These are phyloP conservation scores for Phlebiopsis flavidoalba DNA, from an alignment of 768 basidiomycete genomes.

Conservation along the genomic window DNA sequence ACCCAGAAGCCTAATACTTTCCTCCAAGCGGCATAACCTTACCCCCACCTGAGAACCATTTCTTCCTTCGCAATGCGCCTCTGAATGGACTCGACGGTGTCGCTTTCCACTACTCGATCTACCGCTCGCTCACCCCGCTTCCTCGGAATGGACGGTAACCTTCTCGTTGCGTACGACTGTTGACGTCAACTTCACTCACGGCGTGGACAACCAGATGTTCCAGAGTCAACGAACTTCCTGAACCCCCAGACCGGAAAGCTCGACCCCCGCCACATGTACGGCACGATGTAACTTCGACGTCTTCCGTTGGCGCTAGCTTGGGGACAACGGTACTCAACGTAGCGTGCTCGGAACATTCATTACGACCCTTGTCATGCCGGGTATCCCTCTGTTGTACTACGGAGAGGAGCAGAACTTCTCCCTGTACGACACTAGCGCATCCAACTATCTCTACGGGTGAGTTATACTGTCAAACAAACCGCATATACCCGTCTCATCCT, in stretches of 20 bases:
- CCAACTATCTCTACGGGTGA: constrained; percentile 89
- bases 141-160: constrained; percentile 94
- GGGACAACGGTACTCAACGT: constrained; percentile 77
- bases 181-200: constrained; percentile 73
- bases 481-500: neutral
- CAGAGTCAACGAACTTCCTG: constrained; percentile 81
- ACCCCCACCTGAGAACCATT: constrained; percentile 58
- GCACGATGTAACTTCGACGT: constrained; percentile 94
- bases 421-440: constrained; percentile 78
- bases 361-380: constrained; percentile 78
- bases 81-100: constrained; percentile 66
- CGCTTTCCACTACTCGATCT: constrained; percentile 94
- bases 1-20: constrained; percentile 65
- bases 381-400: constrained; percentile 82
- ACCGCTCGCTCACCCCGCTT: constrained; percentile 82
- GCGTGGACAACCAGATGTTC: constrained; percentile 93
- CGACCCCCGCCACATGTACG: constrained; percentile 88
- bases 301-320: constrained; percentile 88
- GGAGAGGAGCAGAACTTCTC: constrained; percentile 94
- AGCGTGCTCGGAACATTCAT: constrained; percentile 78
- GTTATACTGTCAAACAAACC: constrained; percentile 15
- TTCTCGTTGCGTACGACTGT: constrained; percentile 87
- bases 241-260: constrained; percentile 60
- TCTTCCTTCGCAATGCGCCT: constrained; percentile 68
- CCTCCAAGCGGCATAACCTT: constrained; percentile 60